Conservation (phyloP, 208 protist species). For the Lotmaria passim region DNA sequence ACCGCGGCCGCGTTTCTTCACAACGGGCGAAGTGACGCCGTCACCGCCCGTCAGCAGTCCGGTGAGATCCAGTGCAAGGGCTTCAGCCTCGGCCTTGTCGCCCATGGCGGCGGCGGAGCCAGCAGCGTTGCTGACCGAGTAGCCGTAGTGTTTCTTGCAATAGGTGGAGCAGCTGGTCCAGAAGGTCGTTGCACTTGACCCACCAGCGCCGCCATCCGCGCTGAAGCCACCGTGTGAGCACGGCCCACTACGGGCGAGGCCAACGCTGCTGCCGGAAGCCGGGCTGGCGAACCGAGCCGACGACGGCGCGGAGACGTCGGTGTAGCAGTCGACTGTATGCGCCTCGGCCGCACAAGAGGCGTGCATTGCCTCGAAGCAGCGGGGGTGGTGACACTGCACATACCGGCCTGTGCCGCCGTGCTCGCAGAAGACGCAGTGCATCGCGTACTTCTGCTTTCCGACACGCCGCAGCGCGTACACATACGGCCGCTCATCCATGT, state of each 20-base stretch:
- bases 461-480: conserved; percentile 38
- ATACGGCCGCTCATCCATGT: conserved; percentile 47
- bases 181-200: background rate
- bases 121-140: conserved; percentile 32
- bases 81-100: conserved; percentile 51
- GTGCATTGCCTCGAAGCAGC: conserved; percentile 78
- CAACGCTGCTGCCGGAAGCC: background rate
- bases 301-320: conserved; percentile 4
- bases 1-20: conserved; percentile 47
- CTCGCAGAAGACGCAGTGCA: conserved; percentile 66
- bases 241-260: background rate
- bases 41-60: conserved; percentile 38
- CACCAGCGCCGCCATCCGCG: too few relatives aligned
- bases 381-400: conserved; percentile 57
- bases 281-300: background rate
- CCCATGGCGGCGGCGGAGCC: conserved; percentile 35
- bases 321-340: conserved; percentile 61
- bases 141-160: conserved; percentile 68
- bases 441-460: conserved; percentile 40
- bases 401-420: conserved; percentile 43
- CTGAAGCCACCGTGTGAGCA: background rate
- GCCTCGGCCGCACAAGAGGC: conserved; percentile 67
- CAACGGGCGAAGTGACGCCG: conserved; percentile 27
- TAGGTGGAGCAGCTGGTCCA: conserved; percentile 70
- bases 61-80: conserved; percentile 47